A percentile compares a stretch with the other conserved stretches of the same genome.
These are phyloP conservation scores for Cladorrhinum samala DNA, from an alignment of 495 filamentous ascomycete genomes.

Conservation along the genomic window DNA sequence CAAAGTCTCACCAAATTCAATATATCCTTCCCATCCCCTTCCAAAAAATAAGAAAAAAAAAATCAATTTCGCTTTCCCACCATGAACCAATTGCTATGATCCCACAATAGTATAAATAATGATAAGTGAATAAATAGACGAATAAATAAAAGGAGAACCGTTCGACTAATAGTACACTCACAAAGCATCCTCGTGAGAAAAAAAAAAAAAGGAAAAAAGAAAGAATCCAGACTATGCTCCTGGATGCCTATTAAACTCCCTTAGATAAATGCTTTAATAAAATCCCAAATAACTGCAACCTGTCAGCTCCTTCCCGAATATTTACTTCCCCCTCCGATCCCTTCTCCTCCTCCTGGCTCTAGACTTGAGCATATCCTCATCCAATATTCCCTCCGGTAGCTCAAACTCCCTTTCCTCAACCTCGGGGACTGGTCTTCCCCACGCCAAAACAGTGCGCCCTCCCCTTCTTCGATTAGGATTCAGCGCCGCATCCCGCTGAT, in stretches of 20 bases:
- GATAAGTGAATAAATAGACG: no score
- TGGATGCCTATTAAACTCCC: neutral
- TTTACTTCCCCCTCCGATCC: slow-evolving; percentile 18
- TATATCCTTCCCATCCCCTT: no score
- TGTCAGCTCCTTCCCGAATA: neutral
- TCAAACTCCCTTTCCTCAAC: slow-evolving; percentile 62
- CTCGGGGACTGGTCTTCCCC: slow-evolving; percentile 78
- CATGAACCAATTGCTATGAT: no score
- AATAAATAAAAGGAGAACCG: no score
- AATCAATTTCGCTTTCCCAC: no score
- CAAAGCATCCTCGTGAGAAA: neutral
- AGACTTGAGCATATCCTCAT: slow-evolving; percentile 58
- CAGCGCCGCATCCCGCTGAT: slow-evolving; percentile 70
- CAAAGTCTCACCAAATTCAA: slow-evolving; percentile 1
- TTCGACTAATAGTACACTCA: neutral
- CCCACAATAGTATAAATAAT: slow-evolving; percentile 39
- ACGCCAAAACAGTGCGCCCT: slow-evolving; percentile 50
- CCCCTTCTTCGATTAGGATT: slow-evolving; percentile 42
- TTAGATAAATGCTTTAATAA: slow-evolving; percentile 18
- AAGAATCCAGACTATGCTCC: no score
- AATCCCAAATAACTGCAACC: neutral
- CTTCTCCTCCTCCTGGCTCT: slow-evolving; percentile 56
- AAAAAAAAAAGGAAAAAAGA: neutral
- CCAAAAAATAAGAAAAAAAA: no score
- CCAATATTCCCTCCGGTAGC: slow-evolving; percentile 63